Conservation (phyloP, 257 asterid genomes). For the Lycium barbarum region DNA sequence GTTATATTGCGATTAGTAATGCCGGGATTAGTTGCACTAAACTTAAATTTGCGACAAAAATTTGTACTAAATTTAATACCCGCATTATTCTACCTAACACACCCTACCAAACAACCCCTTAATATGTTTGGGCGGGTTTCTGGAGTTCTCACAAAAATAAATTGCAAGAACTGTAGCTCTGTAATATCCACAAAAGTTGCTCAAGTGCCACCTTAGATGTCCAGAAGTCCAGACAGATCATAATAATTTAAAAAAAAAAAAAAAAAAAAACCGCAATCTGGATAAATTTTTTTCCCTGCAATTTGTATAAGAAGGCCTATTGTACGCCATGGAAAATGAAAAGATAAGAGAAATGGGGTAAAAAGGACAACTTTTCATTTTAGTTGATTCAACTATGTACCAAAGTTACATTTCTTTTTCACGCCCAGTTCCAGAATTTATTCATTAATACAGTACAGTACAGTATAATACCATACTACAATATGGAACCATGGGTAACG, state of each 20-base stretch:
- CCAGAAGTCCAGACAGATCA: not conserved
- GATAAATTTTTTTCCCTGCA: not conserved
- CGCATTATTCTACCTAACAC: too few species aligned
- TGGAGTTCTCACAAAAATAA: not conserved
- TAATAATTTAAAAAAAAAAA: too few species aligned
- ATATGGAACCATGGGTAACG: too few species aligned
- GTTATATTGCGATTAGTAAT: too few species aligned
- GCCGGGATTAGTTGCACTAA: too few species aligned
- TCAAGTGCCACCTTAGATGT: not conserved
- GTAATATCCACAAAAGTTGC: not conserved
- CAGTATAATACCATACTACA: too few species aligned
- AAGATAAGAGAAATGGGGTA: not conserved
- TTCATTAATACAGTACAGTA: too few species aligned
- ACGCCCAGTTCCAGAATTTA: not conserved
- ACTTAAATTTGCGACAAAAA: too few species aligned
- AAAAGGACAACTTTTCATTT: not conserved
- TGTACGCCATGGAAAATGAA: not conserved
- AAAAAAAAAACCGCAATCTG: not conserved
- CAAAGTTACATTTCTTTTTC: not conserved
- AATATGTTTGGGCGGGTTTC: not conserved
- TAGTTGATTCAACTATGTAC: not conserved
- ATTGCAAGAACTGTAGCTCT: not conserved
- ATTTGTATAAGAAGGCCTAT: not conserved
- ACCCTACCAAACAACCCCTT: too few species aligned
- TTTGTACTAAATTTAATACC: too few species aligned